Evolutionary conservation across 371 early-diverging fungal genomes (phyloP).

Genomic region (Lichtheimia hyalospora): DNA sequence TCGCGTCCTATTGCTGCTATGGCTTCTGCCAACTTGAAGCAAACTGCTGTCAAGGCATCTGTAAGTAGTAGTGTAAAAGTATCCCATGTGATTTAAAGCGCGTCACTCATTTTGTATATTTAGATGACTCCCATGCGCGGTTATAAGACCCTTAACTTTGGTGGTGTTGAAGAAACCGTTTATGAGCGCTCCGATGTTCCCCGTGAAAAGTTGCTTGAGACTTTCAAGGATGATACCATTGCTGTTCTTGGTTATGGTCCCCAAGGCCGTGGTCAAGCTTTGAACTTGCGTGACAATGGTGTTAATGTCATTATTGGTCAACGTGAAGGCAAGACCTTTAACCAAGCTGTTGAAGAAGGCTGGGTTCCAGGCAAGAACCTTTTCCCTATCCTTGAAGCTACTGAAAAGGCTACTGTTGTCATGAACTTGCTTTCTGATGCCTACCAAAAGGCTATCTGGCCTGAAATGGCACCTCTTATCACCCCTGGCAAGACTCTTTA

Average conservation of each 20-base stretch:
- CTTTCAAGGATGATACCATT: slow-evolving; percentile 93
- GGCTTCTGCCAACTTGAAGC: slow-evolving; percentile 16
- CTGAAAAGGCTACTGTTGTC: slow-evolving; percentile 88
- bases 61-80: slow-evolving; percentile 15
- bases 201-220: slow-evolving; percentile 83
- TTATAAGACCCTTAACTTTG: slow-evolving; percentile 93
- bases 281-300: slow-evolving; percentile 96
- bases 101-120: not conserved
- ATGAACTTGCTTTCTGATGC: slow-evolving; percentile 97
- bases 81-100: not conserved
- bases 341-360: slow-evolving; percentile 92
- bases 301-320: slow-evolving; percentile 95
- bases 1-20: slow-evolving; percentile 21
- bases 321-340: slow-evolving; percentile 92
- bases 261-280: slow-evolving; percentile 95
- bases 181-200: slow-evolving; percentile 96
- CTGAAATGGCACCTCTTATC: slow-evolving; percentile 82
- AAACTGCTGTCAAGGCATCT: slow-evolving; percentile 35
- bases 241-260: slow-evolving; percentile 98
- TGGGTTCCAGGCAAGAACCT: slow-evolving; percentile 96
- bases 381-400: slow-evolving; percentile 92
- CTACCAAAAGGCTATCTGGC: slow-evolving; percentile 93
- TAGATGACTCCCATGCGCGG: slow-evolving; percentile 67
- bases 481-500: slow-evolving; percentile 97
- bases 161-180: slow-evolving; percentile 89